These are phyloP conservation scores for Russula abietina DNA, from an alignment of 768 basidiomycete genomes.

Conservation along the genomic window DNA sequence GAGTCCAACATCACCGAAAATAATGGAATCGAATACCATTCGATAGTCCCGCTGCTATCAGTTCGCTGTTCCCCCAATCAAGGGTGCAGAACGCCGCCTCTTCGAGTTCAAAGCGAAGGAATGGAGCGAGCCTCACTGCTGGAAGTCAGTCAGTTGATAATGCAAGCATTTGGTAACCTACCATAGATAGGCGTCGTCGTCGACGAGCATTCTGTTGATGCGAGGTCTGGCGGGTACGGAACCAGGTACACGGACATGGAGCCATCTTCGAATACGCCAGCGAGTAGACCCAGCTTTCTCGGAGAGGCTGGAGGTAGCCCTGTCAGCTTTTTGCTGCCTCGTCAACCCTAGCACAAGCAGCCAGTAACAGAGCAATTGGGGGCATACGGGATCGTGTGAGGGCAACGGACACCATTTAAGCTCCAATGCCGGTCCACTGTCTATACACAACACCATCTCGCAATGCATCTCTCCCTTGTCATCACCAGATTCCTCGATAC, in stretches of 20 bases:
- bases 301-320: conserved; percentile 25
- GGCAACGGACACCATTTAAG: conserved; percentile 94
- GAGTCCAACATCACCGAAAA: not conserved
- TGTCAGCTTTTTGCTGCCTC: not conserved
- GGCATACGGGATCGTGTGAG: conserved; percentile 54
- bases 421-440: conserved; percentile 73
- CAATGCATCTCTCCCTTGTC: conserved; percentile 55
- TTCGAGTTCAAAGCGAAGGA: conserved; percentile 66
- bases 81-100: conserved; percentile 73
- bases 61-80: conserved; percentile 86
- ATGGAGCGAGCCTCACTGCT: conserved; percentile 56
- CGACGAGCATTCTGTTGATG: not conserved
- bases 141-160: not conserved
- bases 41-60: conserved; percentile 76
- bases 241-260: conserved; percentile 71
- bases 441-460: conserved; percentile 79
- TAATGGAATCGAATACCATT: conserved; percentile 48
- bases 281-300: conserved; percentile 76
- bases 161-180: not conserved
- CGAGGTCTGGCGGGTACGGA: conserved; percentile 65
- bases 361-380: not conserved
- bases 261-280: conserved; percentile 84
- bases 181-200: conserved; percentile 16
- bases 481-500: conserved; percentile 6
- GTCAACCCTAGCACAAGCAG: not conserved